Conservation (phyloP, 2,329 filamentous ascomycete species). For the Zymoseptoria pseudotritici region DNA sequence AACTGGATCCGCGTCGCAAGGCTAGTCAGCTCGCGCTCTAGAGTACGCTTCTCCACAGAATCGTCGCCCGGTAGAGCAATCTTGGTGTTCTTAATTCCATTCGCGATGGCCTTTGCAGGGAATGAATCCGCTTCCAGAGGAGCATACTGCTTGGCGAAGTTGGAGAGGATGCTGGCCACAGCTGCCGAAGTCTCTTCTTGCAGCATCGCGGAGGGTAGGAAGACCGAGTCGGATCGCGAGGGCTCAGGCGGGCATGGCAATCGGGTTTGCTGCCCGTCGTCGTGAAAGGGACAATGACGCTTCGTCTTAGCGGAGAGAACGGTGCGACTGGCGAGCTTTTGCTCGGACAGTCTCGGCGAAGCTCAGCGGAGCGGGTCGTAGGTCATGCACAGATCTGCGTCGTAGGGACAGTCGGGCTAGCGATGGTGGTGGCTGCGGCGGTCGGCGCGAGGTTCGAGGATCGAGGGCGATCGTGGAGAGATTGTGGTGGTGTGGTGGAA, state of each 20-base stretch:
- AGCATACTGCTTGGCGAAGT: constrained; percentile 43
- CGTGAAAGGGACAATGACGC: constrained; percentile 10
- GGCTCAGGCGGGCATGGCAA: constrained; percentile 15
- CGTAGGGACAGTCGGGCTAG: background rate
- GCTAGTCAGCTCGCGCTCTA: constrained; percentile 77
- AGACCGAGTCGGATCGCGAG: constrained; percentile 3
- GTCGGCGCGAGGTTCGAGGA: background rate
- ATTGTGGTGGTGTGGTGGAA: background rate
- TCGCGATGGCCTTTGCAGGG: constrained; percentile 39
- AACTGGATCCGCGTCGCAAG: constrained; percentile 70
- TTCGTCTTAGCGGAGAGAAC: constrained; percentile 14
- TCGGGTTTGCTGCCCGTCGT: constrained; percentile 7
- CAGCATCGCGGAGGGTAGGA: constrained; percentile 16
- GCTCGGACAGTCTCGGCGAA: constrained; percentile 10
- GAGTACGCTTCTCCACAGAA: constrained; percentile 63
- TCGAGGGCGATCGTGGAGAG: background rate
- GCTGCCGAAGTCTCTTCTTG: constrained; percentile 29
- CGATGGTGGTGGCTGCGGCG: background rate
- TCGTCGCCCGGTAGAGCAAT: constrained; percentile 71
- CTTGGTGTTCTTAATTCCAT: constrained; percentile 45
- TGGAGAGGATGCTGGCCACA: constrained; percentile 37
- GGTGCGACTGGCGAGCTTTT: constrained; percentile 10
- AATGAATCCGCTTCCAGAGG: constrained; percentile 38
- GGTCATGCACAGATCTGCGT: background rate
- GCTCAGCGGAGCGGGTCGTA: background rate